Evolutionary conservation across 768 basidiomycete genomes (phyloP).

Genomic region (Leccinellum rugosiceps): DNA sequence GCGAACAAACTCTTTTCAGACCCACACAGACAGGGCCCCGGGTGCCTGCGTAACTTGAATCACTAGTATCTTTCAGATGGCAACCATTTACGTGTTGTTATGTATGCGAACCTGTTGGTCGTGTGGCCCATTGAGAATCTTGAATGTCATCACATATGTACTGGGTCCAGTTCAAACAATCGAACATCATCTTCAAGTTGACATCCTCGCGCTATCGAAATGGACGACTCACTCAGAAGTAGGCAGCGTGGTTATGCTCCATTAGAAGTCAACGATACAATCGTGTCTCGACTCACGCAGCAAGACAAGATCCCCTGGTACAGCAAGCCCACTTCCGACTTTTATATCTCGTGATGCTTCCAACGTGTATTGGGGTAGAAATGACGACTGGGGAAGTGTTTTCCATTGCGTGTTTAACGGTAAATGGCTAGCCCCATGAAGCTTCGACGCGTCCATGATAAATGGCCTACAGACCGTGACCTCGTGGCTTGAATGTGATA

Average conservation of each 20-base stretch:
- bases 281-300: neutral
- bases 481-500: slow-evolving; percentile 53
- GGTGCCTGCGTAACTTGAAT: too few species aligned
- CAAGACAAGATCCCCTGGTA: neutral
- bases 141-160: too few species aligned
- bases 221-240: neutral
- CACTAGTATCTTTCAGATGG: too few species aligned
- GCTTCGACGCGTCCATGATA: slow-evolving; percentile 50
- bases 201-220: neutral
- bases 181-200: too few species aligned
- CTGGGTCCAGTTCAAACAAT: too few species aligned
- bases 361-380: neutral
- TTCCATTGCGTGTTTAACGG: neutral
- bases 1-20: too few species aligned
- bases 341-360: neutral
- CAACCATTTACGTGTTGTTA: too few species aligned
- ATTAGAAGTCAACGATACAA: neutral
- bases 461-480: slow-evolving; percentile 59
- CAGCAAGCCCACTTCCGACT: neutral
- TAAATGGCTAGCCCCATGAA: slow-evolving; percentile 1
- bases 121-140: too few species aligned
- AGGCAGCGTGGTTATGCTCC: neutral
- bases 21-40: too few species aligned
- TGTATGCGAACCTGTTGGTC: too few species aligned
- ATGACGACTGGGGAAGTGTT: neutral